Conservation (phyloP, 345 rosid species). For the Geranium brycei region DNA sequence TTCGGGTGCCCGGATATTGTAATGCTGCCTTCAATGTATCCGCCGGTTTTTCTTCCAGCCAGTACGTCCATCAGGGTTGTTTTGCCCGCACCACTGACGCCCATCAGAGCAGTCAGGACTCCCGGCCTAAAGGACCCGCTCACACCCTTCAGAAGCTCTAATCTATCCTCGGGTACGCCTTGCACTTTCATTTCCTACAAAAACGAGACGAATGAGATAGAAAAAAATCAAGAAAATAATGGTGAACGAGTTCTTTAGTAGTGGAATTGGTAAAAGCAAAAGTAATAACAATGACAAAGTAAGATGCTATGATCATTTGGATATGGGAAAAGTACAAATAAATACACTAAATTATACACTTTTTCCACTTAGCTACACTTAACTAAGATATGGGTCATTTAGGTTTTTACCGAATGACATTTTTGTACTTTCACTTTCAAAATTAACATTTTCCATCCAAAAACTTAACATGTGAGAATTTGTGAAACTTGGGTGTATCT, state of each 20-base stretch:
- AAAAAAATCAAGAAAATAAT: too few species aligned
- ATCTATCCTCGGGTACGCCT: slow-evolving; percentile 33
- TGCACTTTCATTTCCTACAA: slow-evolving; percentile 52
- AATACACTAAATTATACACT: too few species aligned
- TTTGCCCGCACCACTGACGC: slow-evolving; percentile 62
- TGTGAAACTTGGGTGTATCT: too few species aligned
- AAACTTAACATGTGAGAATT: too few species aligned
- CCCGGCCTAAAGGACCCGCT: slow-evolving; percentile 62
- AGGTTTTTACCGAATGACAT: too few species aligned
- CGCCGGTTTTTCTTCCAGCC: slow-evolving; percentile 69
- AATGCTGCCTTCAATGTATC: slow-evolving; percentile 40
- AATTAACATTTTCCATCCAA: too few species aligned
- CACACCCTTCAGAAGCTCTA: slow-evolving; percentile 51
- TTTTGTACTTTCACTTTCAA: too few species aligned
- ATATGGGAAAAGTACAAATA: too few species aligned
- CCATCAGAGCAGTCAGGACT: slow-evolving; percentile 58
- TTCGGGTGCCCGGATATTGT: slow-evolving; percentile 50
- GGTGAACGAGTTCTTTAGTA: neutral
- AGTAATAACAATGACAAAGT: neutral
- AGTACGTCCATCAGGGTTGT: slow-evolving; percentile 68
- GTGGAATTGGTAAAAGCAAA: neutral
- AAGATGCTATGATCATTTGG: too few species aligned
- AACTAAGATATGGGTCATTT: too few species aligned
- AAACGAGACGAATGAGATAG: neutral
- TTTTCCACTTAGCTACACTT: too few species aligned